phyloP scores from a whole-genome alignment of 148 eudicot genomes.

The Euryodendron excelsum region DNA sequence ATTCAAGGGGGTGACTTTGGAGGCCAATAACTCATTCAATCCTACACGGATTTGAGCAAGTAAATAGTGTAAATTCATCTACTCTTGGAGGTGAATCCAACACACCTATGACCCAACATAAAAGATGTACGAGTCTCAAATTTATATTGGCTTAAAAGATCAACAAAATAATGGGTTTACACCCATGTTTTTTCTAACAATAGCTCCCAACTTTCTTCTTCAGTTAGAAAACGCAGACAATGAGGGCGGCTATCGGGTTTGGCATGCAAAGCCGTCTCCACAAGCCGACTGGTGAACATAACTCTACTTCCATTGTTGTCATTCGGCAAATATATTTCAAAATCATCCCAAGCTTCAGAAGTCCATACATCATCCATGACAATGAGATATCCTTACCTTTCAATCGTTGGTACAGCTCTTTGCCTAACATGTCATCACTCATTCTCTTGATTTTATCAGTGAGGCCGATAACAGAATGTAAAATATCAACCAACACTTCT shows the following conservation, averaged over 20 bases:
- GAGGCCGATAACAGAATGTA: slow-evolving; percentile 4
- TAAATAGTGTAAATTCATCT: no score
- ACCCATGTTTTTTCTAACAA: no score
- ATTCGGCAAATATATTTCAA: slow-evolving; percentile 30
- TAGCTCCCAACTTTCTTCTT: slow-evolving; percentile 21
- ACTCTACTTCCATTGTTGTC: slow-evolving; percentile 23
- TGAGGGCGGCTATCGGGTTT: not conserved
- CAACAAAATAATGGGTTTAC: no score
- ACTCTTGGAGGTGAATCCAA: no score
- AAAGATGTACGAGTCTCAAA: no score
- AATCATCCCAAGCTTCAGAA: slow-evolving; percentile 32
- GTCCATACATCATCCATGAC: slow-evolving; percentile 49
- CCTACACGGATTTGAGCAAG: no score
- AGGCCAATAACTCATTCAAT: no score
- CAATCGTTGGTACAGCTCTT: not conserved
- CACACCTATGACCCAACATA: no score
- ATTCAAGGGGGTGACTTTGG: no score
- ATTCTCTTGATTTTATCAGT: not conserved
- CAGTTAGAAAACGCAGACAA: slow-evolving; percentile 21
- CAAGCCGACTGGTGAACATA: slow-evolving; percentile 35
- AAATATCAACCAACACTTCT: slow-evolving; percentile 28
- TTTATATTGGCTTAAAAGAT: no score
- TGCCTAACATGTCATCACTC: slow-evolving; percentile 18
- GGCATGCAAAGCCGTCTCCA: slow-evolving; percentile 19
- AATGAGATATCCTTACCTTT: slow-evolving; percentile 24